A percentile compares a stretch with the other conserved stretches of the same genome.
phyloP scores from a whole-genome alignment of 2,329 filamentous ascomycete genomes.

The Fusarium phyllophilum region DNA sequence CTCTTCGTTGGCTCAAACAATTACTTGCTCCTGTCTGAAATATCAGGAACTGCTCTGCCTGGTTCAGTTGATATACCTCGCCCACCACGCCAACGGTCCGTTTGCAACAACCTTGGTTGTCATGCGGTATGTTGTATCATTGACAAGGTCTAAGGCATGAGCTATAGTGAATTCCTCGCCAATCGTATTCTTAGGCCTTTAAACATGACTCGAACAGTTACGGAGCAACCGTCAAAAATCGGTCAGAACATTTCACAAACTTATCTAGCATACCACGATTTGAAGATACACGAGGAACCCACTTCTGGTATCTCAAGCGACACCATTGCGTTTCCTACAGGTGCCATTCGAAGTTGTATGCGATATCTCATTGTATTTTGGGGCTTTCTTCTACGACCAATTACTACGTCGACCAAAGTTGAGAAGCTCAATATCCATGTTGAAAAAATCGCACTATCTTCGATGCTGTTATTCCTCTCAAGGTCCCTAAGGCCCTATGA shows the following conservation, averaged over 20 bases:
- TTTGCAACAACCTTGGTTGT: background rate
- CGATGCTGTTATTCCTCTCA: rapidly evolving
- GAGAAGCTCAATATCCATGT: background rate
- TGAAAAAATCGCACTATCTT: background rate
- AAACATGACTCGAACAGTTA: background rate
- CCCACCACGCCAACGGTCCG: background rate
- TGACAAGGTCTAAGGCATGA: background rate
- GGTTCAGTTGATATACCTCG: background rate
- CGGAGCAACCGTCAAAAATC: background rate
- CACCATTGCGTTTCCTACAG: background rate
- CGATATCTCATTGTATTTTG: background rate
- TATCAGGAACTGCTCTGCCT: background rate
- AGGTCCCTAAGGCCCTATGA: background rate
- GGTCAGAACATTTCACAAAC: background rate
- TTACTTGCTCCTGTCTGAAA: rapidly evolving
- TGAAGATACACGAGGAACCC: background rate
- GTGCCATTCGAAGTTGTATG: background rate
- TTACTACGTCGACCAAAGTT: background rate
- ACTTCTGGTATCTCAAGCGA: background rate
- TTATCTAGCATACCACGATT: background rate
- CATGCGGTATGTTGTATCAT: background rate
- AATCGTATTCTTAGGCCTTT: background rate
- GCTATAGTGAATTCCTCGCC: background rate
- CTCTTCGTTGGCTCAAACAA: background rate
- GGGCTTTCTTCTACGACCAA: background rate